A percentile compares a stretch with the other conserved stretches of the same genome.
These are phyloP conservation scores for Coelastrella sp. DNA, from an alignment of 139 green algal species.

Conservation along the genomic window DNA sequence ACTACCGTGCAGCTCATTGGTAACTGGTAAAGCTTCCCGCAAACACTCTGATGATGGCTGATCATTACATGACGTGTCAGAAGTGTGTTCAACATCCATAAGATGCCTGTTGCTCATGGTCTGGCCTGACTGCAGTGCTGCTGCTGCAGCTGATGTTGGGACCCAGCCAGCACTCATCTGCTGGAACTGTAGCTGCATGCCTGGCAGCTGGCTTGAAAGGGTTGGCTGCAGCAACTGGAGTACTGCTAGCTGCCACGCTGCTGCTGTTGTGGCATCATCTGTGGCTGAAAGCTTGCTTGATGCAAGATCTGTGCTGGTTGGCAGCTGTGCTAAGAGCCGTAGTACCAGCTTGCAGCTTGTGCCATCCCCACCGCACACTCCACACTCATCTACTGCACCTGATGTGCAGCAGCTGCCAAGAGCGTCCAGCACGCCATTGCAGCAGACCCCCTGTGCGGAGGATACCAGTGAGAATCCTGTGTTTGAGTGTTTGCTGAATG, in stretches of 20 bases:
- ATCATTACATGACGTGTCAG: background rate
- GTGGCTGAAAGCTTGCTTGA: background rate
- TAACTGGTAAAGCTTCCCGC: too few relatives aligned
- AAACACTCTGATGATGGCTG: too few relatives aligned
- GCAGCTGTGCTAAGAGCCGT: slow-evolving; percentile 1
- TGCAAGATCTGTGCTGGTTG: background rate
- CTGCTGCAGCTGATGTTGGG: background rate
- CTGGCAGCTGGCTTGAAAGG: background rate
- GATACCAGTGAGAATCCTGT: too few relatives aligned
- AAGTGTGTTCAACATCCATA: background rate
- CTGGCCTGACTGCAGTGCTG: background rate
- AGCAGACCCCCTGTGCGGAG: slow-evolving; percentile 64
- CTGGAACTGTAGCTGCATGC: slow-evolving; percentile 1
- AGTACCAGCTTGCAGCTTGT: slow-evolving; percentile 60
- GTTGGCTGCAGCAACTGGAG: background rate
- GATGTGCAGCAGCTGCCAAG: slow-evolving; percentile 73
- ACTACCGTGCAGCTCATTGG: too few relatives aligned
- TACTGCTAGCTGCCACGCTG: background rate
- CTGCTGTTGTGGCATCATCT: background rate
- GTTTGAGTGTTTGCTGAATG: too few relatives aligned
- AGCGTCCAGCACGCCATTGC: slow-evolving; percentile 63
- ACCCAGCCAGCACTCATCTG: background rate
- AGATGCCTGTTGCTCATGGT: background rate
- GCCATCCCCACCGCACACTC: slow-evolving; percentile 75
- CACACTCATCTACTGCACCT: slow-evolving; percentile 77